Evolutionary conservation across 345 rosid species (phyloP).

Genomic region (Chamaenerion angustifolium): DNA sequence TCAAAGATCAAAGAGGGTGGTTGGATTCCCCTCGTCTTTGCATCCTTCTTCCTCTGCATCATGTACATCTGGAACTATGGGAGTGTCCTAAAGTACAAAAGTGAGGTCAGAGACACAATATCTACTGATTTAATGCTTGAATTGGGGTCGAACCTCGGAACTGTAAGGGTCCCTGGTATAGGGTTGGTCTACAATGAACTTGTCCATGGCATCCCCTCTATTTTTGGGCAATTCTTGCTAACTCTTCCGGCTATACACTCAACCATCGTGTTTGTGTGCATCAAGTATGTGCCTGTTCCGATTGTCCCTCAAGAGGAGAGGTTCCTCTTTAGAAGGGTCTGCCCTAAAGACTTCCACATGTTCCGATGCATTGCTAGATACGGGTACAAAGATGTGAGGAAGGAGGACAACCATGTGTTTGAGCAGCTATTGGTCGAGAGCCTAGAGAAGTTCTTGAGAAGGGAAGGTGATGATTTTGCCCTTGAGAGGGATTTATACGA

Average conservation of each 20-base stretch:
- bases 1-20: conserved; percentile 20
- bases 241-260: conserved; percentile 16
- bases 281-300: conserved; percentile 15
- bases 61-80: conserved; percentile 23
- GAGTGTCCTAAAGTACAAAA: conserved; percentile 11
- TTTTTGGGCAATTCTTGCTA: conserved; percentile 14
- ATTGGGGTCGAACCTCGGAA: neutral
- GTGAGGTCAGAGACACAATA: conserved; percentile 17
- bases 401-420: conserved; percentile 12
- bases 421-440: conserved; percentile 9
- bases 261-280: conserved; percentile 17
- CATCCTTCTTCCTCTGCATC: conserved; percentile 7
- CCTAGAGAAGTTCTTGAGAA: conserved; percentile 10
- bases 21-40: conserved; percentile 15
- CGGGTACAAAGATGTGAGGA: conserved; percentile 16
- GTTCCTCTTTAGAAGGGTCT: conserved; percentile 15
- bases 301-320: conserved; percentile 13
- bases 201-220: conserved; percentile 19
- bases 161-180: conserved; percentile 13
- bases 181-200: conserved; percentile 19
- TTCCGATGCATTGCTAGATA: conserved; percentile 22
- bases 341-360: conserved; percentile 5
- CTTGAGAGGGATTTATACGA: too few relatives aligned
- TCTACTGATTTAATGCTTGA: neutral
- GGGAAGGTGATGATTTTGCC: neutral